Conservation (phyloP, 2,329 filamentous ascomycete genomes). For the Colletotrichum sp. region DNA sequence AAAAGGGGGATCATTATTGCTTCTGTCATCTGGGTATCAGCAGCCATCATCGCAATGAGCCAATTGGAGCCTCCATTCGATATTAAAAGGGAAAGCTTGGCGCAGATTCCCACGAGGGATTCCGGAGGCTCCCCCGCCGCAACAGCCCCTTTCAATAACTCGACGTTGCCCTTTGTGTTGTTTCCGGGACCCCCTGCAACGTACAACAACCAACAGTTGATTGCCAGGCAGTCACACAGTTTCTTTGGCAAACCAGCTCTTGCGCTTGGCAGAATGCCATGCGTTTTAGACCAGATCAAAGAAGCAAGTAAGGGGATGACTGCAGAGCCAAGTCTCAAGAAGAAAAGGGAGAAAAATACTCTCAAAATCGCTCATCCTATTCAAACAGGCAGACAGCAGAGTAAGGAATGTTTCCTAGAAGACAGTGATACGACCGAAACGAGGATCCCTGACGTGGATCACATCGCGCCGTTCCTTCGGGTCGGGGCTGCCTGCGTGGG, state of each 20-base stretch:
- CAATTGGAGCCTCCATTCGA: not conserved
- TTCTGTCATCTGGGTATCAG: not conserved
- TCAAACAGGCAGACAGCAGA: not conserved
- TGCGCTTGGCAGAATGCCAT: not conserved
- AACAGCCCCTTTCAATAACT: not conserved
- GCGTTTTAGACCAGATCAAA: not conserved
- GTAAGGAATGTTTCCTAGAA: not conserved
- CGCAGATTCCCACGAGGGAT: not conserved
- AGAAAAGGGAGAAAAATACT: not conserved
- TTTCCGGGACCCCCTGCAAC: not conserved
- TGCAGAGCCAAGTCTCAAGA: not conserved
- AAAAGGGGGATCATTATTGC: not conserved
- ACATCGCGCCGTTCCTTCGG: not conserved
- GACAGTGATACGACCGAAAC: not conserved
- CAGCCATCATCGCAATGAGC: not conserved
- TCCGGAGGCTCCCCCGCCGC: conserved; percentile 9
- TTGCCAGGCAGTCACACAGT: not conserved
- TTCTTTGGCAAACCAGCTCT: not conserved
- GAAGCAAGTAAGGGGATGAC: not conserved
- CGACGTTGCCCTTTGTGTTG: not conserved
- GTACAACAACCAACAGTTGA: not conserved
- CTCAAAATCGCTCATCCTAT: not conserved
- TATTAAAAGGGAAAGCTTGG: conserved; percentile 5
- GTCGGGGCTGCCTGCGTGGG: not conserved
- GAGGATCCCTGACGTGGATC: not conserved